Percentiles rank a stretch among this genome's conserved stretches.
Evolutionary conservation across 768 basidiomycete genomes (phyloP).

Genomic region (Candolleomyces aberdarensis): DNA sequence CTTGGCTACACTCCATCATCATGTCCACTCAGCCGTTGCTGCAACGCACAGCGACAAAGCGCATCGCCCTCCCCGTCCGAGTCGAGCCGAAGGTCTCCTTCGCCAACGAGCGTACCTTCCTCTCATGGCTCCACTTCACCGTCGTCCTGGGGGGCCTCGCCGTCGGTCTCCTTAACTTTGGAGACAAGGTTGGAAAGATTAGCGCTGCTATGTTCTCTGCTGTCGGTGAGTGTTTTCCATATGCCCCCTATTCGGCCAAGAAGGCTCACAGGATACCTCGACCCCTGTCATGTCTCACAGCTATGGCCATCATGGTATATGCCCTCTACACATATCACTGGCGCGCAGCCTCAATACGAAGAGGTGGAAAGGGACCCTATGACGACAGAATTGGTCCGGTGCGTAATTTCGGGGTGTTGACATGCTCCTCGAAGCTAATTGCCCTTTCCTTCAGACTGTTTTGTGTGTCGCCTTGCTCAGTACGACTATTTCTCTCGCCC

Average conservation of each 20-base stretch:
- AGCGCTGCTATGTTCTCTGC: slow-evolving; percentile 95
- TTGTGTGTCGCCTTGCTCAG: slow-evolving; percentile 80
- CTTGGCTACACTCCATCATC: slow-evolving; percentile 13
- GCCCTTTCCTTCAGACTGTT: slow-evolving; percentile 53
- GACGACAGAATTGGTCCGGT: slow-evolving; percentile 96
- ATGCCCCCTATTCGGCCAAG: not conserved
- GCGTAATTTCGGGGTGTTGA: slow-evolving; percentile 32
- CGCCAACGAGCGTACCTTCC: slow-evolving; percentile 92
- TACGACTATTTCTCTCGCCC: slow-evolving; percentile 27
- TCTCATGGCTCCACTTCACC: slow-evolving; percentile 98
- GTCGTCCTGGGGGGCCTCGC: slow-evolving; percentile 96
- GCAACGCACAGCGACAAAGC: slow-evolving; percentile 90
- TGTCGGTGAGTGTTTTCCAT: slow-evolving; percentile 57
- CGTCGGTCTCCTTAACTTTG: slow-evolving; percentile 96
- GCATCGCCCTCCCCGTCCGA: slow-evolving; percentile 94
- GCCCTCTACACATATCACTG: slow-evolving; percentile 95
- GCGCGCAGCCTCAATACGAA: slow-evolving; percentile 90
- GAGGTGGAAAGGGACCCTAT: slow-evolving; percentile 90
- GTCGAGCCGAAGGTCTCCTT: slow-evolving; percentile 95
- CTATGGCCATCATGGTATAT: slow-evolving; percentile 96
- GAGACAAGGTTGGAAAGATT: slow-evolving; percentile 94
- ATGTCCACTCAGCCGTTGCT: slow-evolving; percentile 99
- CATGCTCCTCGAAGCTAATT: not conserved
- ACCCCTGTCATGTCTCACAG: slow-evolving; percentile 34
- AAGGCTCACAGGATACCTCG: too few species aligned